Percentiles rank a stretch among this genome's conserved stretches.
Conservation (phyloP, 2,329 filamentous ascomycete genomes). For the Fusarium ramigenum region DNA sequence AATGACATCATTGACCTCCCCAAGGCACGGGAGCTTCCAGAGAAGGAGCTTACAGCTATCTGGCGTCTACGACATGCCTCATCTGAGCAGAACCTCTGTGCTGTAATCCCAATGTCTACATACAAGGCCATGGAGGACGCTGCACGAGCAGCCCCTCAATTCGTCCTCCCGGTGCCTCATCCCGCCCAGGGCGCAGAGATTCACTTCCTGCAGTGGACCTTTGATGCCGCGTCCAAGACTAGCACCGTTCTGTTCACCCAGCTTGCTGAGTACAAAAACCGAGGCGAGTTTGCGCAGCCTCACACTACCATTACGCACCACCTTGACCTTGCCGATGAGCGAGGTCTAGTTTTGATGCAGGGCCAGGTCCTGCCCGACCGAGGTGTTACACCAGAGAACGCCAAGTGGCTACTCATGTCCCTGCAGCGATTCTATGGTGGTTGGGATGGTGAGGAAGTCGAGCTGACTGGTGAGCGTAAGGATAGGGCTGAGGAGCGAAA, state of each 20-base stretch:
- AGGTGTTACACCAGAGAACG: constrained; percentile 81
- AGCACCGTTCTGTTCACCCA: constrained; percentile 91
- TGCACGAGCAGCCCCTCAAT: constrained; percentile 82
- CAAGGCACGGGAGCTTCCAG: constrained; percentile 77
- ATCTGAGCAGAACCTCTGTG: constrained; percentile 81
- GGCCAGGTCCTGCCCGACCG: constrained; percentile 79
- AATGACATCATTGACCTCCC: constrained; percentile 75
- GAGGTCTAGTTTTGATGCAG: constrained; percentile 86
- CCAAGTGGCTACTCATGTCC: constrained; percentile 90
- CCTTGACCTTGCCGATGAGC: constrained; percentile 76
- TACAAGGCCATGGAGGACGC: constrained; percentile 77
- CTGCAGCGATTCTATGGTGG: constrained; percentile 92
- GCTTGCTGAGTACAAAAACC: constrained; percentile 89
- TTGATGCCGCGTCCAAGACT: constrained; percentile 72
- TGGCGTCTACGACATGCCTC: constrained; percentile 89
- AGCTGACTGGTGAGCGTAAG: constrained; percentile 52
- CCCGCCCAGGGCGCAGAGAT: constrained; percentile 80
- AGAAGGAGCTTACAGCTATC: constrained; percentile 84
- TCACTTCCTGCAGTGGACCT: constrained; percentile 96
- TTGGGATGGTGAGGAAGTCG: constrained; percentile 58
- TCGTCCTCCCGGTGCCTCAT: constrained; percentile 87
- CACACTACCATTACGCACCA: constrained; percentile 97
- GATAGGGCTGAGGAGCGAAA: constrained; percentile 71
- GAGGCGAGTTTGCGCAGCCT: constrained; percentile 88
- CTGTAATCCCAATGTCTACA: constrained; percentile 77